Evolutionary conservation across 495 filamentous ascomycete genomes (phyloP), one percentile per base, ranked within the genome.

Genomic region (Pseudomonodictys pantanalensis): DNA sequence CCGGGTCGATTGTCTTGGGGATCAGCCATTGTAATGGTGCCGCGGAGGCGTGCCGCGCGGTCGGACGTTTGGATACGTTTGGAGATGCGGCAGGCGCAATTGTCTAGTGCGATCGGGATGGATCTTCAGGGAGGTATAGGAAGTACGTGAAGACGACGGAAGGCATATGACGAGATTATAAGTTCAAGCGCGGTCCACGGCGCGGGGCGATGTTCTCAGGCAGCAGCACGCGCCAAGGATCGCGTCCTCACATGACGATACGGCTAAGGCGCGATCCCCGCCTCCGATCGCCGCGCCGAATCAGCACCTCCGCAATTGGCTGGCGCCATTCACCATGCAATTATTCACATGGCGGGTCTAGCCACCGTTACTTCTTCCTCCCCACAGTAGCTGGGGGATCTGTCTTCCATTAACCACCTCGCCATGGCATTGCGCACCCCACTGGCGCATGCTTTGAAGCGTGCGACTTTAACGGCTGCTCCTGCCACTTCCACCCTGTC

Each of bases 341-440:
- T 50, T 58, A 50, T 50, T 51, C 44, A 50, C 45, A 26, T 9
- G 10, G 2, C 9, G 18, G 30, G 55, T 58, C 55, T 50, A 46
- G 55, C 30, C 55, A n/a, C 48, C n/a, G 41, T 35, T 38, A 12
- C 20, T 18, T 12, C 48, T 59, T 25, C 26, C 4, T n/a, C 28
- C 12, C 45, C 44, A 39, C 18, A 41, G 17, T 9, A 43, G 22
- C 7, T 26, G 35, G n/a, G n/a, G n/a, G 22, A 33, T 22, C 11
- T 17, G 32, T 32, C 30, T n/a, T 33, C 24, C 38, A 12, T 5
- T 24, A n/a, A 29, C 10, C 24, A 33, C 28, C n/a, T 47, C 18
- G 25, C 52, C 29, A 63, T 63, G 60, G 60, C 60, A 2, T 41
- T 63, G 46, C 60, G 60, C 41, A 32, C 39, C 11, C 60, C 60